phyloP scores from a whole-genome alignment of 208 protist genomes.

The Leptomonas pyrrhocoris region DNA sequence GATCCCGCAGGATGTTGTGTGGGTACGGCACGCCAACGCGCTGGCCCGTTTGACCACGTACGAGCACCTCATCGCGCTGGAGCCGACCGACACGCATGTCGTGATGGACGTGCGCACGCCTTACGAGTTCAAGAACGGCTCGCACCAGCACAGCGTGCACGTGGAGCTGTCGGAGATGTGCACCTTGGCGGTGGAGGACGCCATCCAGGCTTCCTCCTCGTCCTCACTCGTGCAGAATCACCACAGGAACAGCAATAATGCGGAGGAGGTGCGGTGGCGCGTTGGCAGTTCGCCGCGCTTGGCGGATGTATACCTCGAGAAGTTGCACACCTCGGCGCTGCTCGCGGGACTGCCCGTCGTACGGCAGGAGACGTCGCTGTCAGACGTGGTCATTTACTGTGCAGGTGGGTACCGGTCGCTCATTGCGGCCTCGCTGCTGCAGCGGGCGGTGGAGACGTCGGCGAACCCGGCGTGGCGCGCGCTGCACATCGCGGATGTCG shows the following conservation, averaged over 20 bases:
- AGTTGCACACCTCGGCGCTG: conserved; percentile 42
- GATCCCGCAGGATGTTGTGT: conserved; percentile 10
- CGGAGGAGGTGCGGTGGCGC: conserved; percentile 2
- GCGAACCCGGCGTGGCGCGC: conserved; percentile 14
- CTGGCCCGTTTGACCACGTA: conserved; percentile 14
- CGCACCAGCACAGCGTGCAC: conserved; percentile 71
- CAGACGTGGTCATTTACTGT: conserved; percentile 72
- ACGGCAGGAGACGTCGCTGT: conserved; percentile 25
- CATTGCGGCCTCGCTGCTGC: conserved; percentile 71
- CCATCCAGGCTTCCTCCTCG: background rate
- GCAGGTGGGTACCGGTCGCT: conserved; percentile 81
- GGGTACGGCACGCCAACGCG: conserved; percentile 16
- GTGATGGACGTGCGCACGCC: conserved; percentile 78
- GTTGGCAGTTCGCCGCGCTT: conserved; percentile 33
- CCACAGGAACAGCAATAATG: background rate
- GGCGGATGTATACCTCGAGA: conserved; percentile 36
- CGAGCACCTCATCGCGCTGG: conserved; percentile 16
- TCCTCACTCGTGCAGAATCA: background rate
- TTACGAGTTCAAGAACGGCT: conserved; percentile 87
- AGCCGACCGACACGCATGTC: conserved; percentile 29
- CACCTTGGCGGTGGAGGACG: conserved; percentile 46
- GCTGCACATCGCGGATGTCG: conserved; percentile 51
- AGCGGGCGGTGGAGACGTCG: conserved; percentile 53
- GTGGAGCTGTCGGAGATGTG: conserved; percentile 66
- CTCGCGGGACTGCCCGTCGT: conserved; percentile 27